Evolutionary conservation across 306 rosid genomes (phyloP).

Genomic region (Vicia villosa): DNA sequence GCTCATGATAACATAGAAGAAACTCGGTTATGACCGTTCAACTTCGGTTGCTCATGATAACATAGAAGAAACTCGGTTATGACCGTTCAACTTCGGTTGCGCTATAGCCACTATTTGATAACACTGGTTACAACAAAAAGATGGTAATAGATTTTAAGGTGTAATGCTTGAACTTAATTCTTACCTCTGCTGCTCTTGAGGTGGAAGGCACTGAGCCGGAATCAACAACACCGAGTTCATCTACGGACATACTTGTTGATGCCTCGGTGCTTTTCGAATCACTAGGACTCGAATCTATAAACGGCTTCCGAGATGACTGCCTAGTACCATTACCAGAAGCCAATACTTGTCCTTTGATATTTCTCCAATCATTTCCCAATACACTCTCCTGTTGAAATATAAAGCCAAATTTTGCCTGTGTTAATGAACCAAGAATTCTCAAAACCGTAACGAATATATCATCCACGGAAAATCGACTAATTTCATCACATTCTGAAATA

Average conservation of each 20-base stretch:
- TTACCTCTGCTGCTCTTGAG: constrained; percentile 86
- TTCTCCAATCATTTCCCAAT: constrained; percentile 78
- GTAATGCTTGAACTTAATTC: constrained; percentile 18
- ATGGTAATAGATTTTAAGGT: background rate
- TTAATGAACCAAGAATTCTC: constrained; percentile 13
- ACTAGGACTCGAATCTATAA: constrained; percentile 71
- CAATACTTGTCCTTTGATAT: constrained; percentile 77
- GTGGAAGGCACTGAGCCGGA: constrained; percentile 77
- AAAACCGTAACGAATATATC: constrained; percentile 18
- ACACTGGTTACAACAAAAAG: background rate
- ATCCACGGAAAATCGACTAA: background rate
- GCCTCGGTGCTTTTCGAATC: constrained; percentile 90
- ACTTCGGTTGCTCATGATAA: no score
- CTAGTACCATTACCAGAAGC: constrained; percentile 62
- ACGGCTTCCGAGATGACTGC: constrained; percentile 73
- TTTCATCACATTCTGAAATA: background rate
- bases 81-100: background rate
- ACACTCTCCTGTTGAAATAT: constrained; percentile 61
- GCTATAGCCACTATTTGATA: background rate
- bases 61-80: no score
- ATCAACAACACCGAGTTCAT: constrained; percentile 73
- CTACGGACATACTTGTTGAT: constrained; percentile 76
- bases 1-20: background rate
- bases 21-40: background rate
- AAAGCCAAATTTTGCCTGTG: constrained; percentile 9